A percentile compares a stretch with the other conserved stretches of the same genome.
Conservation (phyloP, 2,329 filamentous ascomycete species). For the Sclerotinia borealis region DNA sequence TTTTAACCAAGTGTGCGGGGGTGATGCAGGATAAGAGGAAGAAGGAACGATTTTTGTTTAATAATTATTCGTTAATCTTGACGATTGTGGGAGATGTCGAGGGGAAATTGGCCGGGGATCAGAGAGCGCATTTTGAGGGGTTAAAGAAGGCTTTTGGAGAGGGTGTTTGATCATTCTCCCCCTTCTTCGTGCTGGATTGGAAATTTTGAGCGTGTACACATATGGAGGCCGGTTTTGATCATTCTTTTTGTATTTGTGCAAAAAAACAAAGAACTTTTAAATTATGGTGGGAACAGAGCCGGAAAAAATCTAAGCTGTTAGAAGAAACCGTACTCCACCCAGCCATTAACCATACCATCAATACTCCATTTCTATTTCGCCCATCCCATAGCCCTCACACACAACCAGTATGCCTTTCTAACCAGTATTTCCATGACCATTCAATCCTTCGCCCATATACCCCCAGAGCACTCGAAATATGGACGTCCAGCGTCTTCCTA, state of each 20-base stretch:
- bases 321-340: background rate
- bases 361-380: background rate
- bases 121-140: slow-evolving; percentile 67
- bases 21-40: slow-evolving; percentile 73
- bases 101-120: slow-evolving; percentile 68
- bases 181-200: background rate
- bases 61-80: slow-evolving; percentile 91
- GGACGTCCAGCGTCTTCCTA: background rate
- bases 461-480: slow-evolving; percentile 26
- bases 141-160: slow-evolving; percentile 56
- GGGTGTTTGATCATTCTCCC: slow-evolving; percentile 12
- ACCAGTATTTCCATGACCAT: background rate
- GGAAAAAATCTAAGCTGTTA: background rate
- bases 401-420: background rate
- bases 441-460: slow-evolving; percentile 12
- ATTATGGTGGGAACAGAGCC: background rate
- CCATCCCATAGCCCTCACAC: background rate
- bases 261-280: slow-evolving; percentile 1
- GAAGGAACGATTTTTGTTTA: slow-evolving; percentile 81
- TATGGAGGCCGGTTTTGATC: background rate
- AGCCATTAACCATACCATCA: background rate
- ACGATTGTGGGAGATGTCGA: slow-evolving; percentile 80
- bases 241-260: background rate
- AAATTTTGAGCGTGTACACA: slow-evolving; percentile 4
- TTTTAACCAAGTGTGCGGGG: slow-evolving; percentile 72